Evolutionary conservation across 306 rosid genomes (phyloP).

Genomic region (Pterocarpus macrocarpus): DNA sequence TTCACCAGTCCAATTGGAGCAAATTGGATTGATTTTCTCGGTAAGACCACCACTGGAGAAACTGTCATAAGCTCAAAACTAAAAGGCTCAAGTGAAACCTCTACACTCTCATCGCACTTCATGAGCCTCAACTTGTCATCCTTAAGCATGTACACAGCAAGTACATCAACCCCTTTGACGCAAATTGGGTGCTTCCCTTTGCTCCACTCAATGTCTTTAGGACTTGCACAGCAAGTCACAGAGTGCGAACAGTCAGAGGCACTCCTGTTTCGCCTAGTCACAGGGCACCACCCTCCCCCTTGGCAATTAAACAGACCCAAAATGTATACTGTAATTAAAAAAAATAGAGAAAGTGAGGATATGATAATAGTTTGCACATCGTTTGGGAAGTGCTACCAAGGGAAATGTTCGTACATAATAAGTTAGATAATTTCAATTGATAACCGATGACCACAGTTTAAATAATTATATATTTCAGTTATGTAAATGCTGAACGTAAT

Average conservation of each 20-base stretch:
- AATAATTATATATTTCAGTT: too few relatives aligned
- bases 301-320: constrained; percentile 79
- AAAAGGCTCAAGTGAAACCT: constrained; percentile 70
- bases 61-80: constrained; percentile 63
- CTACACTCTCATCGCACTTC: constrained; percentile 52
- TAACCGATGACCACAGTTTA: too few relatives aligned
- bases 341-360: constrained; percentile 16
- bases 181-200: constrained; percentile 57
- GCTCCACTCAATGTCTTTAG: constrained; percentile 73
- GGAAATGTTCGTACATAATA: too few relatives aligned
- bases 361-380: not conserved
- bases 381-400: too few relatives aligned
- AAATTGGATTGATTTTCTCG: constrained; percentile 53
- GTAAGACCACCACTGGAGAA: constrained; percentile 54
- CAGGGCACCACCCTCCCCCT: constrained; percentile 89
- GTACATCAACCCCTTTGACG: constrained; percentile 49
- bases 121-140: constrained; percentile 64
- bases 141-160: constrained; percentile 64
- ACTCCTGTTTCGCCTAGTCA: constrained; percentile 62
- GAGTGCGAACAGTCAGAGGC: constrained; percentile 53
- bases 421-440: too few relatives aligned
- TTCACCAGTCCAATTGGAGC: constrained; percentile 76
- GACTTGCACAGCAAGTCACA: constrained; percentile 59
- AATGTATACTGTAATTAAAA: constrained; percentile 56
- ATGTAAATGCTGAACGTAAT: too few relatives aligned